Base-by-base conservation (phyloP, 176 grass and related monocot genomes). In the Lolium perenne region DNA sequence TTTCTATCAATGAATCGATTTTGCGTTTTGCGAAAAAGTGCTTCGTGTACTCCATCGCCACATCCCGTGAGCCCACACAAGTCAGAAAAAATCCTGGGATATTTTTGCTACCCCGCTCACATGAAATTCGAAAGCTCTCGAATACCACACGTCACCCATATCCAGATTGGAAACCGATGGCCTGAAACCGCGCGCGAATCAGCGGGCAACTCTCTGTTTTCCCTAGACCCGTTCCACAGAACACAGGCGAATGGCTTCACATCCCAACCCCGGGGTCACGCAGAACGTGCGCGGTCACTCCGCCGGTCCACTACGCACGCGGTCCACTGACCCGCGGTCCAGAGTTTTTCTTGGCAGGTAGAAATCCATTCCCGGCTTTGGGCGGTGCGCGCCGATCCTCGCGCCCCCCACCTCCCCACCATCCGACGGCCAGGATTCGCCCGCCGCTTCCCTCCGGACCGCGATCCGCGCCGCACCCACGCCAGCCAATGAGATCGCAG, bases 301-400 rank as follows among this genome's bases (percentile, higher is more conserved):
- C 20, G 22, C 53, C n/a, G 20, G 74, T 85, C 29, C 23, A 88
- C 85, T 0, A 18, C 76, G 82, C 81, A 88, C 89, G 17, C 0
- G 10, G 80, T 88, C 51, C 82, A 88, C 53, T 0, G 10, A 88
- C 8, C 46, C 6, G 3, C 1, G 6, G 18, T 7, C 11, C 16
- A 10, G 81, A 71, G 85, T 83, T 88, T 85, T 91, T 91, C 58
- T 91, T 88, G 8, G 35, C 22, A 76, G 59, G 20, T 15, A 91
- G 60, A 80, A 32, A 25, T 56, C 26, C 51, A 20, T 45, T 66
- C 62, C 84, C 80, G 53, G 53, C 69, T 69, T 21, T 20, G 45
- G 50, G 59, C 70, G 81, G 59, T 76, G 51, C 49, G 38, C 58
- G 21, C 56, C 4, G 49, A 12, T 38, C 63, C 18, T 10, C 23